Conservation (phyloP, 441 rosid species). For the Gossypium davidsonii region DNA sequence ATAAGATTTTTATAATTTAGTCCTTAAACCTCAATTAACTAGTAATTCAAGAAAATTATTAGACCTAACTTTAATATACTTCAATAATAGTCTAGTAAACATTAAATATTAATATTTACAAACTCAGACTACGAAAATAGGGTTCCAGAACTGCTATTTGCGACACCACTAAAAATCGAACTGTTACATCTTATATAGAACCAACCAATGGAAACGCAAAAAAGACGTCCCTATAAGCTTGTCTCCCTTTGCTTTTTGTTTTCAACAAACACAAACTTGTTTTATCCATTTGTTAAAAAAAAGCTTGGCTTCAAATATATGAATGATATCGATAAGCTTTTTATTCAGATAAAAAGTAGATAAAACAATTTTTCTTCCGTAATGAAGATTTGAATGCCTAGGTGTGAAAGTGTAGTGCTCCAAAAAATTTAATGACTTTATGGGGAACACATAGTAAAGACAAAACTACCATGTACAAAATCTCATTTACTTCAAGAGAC, state of each 20-base stretch:
- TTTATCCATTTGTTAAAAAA: not conserved
- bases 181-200: too few relatives aligned
- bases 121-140: too few relatives aligned
- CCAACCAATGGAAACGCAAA: not conserved
- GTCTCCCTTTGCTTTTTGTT: not conserved
- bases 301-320: constrained; percentile 17
- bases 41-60: too few relatives aligned
- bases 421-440: not conserved
- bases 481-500: too few relatives aligned
- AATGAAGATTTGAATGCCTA: not conserved
- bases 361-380: constrained; percentile 14
- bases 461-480: too few relatives aligned
- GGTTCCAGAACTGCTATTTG: too few relatives aligned
- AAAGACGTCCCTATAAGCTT: constrained; percentile 9
- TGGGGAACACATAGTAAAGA: constrained; percentile 19
- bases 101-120: too few relatives aligned
- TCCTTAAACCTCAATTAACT: too few relatives aligned
- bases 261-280: constrained; percentile 1
- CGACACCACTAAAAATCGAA: too few relatives aligned
- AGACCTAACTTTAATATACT: too few relatives aligned
- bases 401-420: constrained; percentile 18
- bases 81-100: too few relatives aligned
- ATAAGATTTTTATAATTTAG: too few relatives aligned
- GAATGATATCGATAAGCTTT: constrained; percentile 18
- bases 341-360: constrained; percentile 5